These are phyloP conservation scores for Trichoderma aggressivum DNA, from an alignment of 2,329 filamentous ascomycete species.

Conservation along the genomic window DNA sequence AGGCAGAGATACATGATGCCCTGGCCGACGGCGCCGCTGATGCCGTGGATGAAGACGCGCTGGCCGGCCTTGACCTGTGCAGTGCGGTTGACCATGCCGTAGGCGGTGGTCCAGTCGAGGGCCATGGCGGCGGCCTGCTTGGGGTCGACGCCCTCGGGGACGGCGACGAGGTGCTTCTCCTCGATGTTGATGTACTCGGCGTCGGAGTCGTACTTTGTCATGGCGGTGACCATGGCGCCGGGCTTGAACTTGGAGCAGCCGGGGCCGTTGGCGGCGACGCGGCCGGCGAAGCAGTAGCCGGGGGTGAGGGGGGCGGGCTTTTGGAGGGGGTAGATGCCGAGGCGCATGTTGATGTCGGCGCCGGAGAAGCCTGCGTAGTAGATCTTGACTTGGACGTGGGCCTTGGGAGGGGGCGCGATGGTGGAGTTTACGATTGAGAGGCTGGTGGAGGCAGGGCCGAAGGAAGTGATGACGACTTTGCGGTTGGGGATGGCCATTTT, in stretches of 20 bases:
- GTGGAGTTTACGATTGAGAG: conserved; percentile 34
- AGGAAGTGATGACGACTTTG: conserved; percentile 43
- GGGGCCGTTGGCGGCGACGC: conserved; percentile 38
- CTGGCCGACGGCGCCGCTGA: conserved; percentile 48
- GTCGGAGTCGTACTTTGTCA: conserved; percentile 42
- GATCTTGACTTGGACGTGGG: conserved; percentile 46
- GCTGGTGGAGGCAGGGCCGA: conserved; percentile 38
- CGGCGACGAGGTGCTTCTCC: conserved; percentile 43
- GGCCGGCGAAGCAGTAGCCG: conserved; percentile 47
- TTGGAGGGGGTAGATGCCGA: conserved; percentile 46
- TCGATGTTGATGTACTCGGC: conserved; percentile 45
- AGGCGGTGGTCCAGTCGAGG: conserved; percentile 46
- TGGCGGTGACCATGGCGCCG: conserved; percentile 35
- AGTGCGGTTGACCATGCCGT: conserved; percentile 35
- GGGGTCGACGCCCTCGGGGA: conserved; percentile 41
- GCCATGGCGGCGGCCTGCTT: conserved; percentile 39
- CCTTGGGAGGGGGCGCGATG: conserved; percentile 38
- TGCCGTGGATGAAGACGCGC: conserved; percentile 48
- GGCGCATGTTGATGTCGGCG: conserved; percentile 48
- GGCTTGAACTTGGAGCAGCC: conserved; percentile 28
- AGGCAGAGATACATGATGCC: conserved; percentile 41
- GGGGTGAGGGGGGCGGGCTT: conserved; percentile 45
- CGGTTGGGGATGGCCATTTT: conserved; percentile 26
- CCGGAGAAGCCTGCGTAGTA: conserved; percentile 47
- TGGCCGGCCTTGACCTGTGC: conserved; percentile 42